Conservation (phyloP, 805 yeast species). For the Blastobotrys parvus region DNA sequence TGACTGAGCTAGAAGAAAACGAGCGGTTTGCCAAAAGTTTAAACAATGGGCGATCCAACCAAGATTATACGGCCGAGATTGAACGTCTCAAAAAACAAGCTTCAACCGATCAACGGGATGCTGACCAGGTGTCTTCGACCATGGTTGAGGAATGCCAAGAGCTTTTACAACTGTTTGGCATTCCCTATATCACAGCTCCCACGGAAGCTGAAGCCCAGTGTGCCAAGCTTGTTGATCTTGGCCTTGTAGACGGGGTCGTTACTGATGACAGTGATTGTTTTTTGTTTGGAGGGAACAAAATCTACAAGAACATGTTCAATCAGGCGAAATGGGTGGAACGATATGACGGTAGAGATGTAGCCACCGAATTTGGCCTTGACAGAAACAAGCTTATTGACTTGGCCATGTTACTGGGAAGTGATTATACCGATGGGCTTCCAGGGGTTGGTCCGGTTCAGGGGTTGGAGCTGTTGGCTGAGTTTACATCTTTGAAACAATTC, state of each 20-base stretch:
- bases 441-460: constrained; percentile 94
- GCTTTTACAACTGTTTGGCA: constrained; percentile 76
- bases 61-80: constrained; percentile 11
- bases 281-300: constrained; percentile 72
- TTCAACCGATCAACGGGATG: constrained; percentile 66
- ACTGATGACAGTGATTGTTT: constrained; percentile 98
- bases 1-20: constrained; percentile 66
- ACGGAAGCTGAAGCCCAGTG: constrained; percentile 99
- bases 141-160: constrained; percentile 93
- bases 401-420: constrained; percentile 85
- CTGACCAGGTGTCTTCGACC: constrained; percentile 79
- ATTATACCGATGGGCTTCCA: constrained; percentile 85
- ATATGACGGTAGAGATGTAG: constrained; percentile 54
- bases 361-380: constrained; percentile 52
- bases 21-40: constrained; percentile 46
- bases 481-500: constrained; percentile 38
- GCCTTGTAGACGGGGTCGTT: constrained; percentile 85
- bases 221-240: constrained; percentile 61
- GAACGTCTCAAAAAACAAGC: constrained; percentile 50
- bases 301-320: constrained; percentile 90
- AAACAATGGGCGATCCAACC: constrained; percentile 16
- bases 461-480: constrained; percentile 83
- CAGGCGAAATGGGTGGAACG: constrained; percentile 89
- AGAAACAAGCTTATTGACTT: constrained; percentile 63
- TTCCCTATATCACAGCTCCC: constrained; percentile 92